Evolutionary conservation across 805 yeast species (phyloP), one percentile per base, ranked within the genome.

Genomic region (Candida endomychidarum): DNA sequence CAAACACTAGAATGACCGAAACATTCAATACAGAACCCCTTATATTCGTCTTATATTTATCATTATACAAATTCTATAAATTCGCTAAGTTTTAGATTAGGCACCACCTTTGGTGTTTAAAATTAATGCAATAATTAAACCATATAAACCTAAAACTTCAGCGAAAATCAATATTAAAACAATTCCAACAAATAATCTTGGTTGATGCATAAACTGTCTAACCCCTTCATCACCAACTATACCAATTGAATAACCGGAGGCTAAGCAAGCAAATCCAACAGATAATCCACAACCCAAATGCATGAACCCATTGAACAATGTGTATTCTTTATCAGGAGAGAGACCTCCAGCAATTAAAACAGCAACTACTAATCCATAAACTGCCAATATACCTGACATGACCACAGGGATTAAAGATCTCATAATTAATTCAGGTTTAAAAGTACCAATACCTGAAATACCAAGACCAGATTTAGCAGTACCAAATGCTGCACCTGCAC

Each of bases 161-260:
- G 97, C 96, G 73, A 91, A 91, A 88, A 91, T 91, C 71, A 91
- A 85, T 67, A 91, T 91, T 74, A 91, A 81, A 74, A 91, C 87
- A 95, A 91, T 91, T 67, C 98, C 98, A 51, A 91, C 98, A 69
- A 91, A 91, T 61, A 91, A 79, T 77, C 96, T 86, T 65, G 97
- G 97, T 73, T 91, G 99, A 70, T 90, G 97, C 49, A 96, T 93
- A 52, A 90, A 83, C 70, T 96, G 96, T 77, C 98, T 86, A 43
- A 91, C 98, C 78, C 99, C 99, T 43, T 96, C 97, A 66, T 91
- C 99, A 67, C 99, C 99, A 53, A 91, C 99, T 54, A 91, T 91
- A 74, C 99, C 99, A 72, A 91, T 91, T 66, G 99, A 97, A 61
- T 88, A 91, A 55, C 99, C 99, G 51, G 97, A 96, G 61, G 98